Base-by-base conservation (phyloP, 176 grass and related monocot genomes). In the Avena eriantha region DNA sequence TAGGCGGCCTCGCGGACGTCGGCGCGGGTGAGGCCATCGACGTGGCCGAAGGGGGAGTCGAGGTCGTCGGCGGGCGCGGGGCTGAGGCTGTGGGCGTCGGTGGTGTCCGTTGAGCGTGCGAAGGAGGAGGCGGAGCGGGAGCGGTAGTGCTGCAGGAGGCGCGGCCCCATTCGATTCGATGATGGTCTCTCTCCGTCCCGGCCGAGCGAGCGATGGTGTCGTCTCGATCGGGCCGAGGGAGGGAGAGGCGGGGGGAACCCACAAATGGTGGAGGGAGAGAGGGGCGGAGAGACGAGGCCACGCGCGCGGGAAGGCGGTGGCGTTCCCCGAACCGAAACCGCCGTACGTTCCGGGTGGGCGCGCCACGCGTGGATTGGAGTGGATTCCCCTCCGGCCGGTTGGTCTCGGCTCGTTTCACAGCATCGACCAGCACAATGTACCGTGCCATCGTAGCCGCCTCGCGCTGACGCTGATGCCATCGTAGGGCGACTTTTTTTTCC, bases 1-100 rank as follows among this genome's bases (percentile, higher is more conserved):
- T 98, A 98, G 26, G 90, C 90, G 64, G 93, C 86, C 89, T 98
- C 92, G 15, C 96, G 90, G 69, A 94, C 70, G n/a, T 93, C 96
- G 39, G 45, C 26, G 41, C 79, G 76, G 56, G 86, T 43, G 47
- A 98, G 88, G 64, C 90, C 71, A 76, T 93, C 69, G 46, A 96
- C 16, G 31, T n/a, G 35, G 13, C 86, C 88, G 78, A 98, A 98
- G 2, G 93, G 96, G 65, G 86, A 91, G 19, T 95, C 90, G 41
- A 98, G 58, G 61, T 84, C 4, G 9, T 80, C 70, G 11, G 35
- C 46, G 45, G 89, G 70, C 49, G 61, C 34, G 79, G 85, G 26
- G 66, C 88, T 79, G 19, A 69, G 56, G 51, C 88, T 86, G 15
- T 64, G 55, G 29, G 87, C 77, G 59, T 88, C 86, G 34, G 29